These are phyloP conservation scores for Aspergillus biplanus DNA, from an alignment of 495 filamentous ascomycete genomes.

Conservation along the genomic window DNA sequence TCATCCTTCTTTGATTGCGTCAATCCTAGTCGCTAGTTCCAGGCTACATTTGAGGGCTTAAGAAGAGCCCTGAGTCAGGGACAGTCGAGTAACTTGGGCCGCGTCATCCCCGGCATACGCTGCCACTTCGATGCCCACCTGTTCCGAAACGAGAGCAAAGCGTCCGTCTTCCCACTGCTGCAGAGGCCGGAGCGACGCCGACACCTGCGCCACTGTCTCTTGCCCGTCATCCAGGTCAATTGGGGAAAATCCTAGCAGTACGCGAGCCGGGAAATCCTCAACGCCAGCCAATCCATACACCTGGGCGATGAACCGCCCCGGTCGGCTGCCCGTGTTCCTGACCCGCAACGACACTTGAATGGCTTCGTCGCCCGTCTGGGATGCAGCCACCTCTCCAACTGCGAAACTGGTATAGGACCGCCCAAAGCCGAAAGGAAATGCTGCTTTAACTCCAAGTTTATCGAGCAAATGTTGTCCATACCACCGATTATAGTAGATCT, in stretches of 20 bases:
- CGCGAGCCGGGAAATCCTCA: conserved; percentile 15
- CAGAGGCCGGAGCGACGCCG: conserved; percentile 14
- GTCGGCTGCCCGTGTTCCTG: conserved; percentile 9
- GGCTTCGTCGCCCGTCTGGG: background rate
- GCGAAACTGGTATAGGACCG: conserved; percentile 71
- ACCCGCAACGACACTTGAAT: background rate
- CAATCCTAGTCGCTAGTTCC: no score
- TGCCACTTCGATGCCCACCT: conserved; percentile 14
- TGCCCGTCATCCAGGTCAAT: conserved; percentile 8
- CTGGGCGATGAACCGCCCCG: conserved; percentile 18
- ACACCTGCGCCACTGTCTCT: background rate
- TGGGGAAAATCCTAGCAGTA: conserved; percentile 17
- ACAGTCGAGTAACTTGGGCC: no score
- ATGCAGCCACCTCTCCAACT: background rate
- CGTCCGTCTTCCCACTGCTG: conserved; percentile 13
- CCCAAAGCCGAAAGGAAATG: conserved; percentile 63
- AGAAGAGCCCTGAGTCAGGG: no score
- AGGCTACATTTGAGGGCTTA: no score
- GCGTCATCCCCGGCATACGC: conserved; percentile 16
- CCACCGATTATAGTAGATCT: conserved; percentile 25
- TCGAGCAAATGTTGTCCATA: conserved; percentile 27
- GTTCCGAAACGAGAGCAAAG: background rate
- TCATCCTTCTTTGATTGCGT: no score
- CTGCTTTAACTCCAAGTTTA: conserved; percentile 19
- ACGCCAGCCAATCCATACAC: conserved; percentile 12